Conservation (phyloP, 495 filamentous ascomycete genomes). For the Trichoderma parareesei region DNA sequence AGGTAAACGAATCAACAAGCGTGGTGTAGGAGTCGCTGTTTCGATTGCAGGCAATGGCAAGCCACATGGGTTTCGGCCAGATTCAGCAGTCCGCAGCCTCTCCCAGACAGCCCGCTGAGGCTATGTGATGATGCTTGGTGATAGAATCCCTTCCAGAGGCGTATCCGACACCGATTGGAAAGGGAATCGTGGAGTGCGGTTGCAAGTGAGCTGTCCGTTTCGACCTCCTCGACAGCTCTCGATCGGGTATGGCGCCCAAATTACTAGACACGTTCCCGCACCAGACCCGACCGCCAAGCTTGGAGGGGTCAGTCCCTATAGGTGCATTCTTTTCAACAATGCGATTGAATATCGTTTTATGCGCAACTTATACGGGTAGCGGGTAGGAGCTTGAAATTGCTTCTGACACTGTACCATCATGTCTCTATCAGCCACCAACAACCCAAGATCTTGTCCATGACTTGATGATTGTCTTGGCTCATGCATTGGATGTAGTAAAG, state of each 20-base stretch:
- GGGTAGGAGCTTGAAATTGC: no score
- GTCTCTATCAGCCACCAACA: no score
- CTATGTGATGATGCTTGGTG: conserved; percentile 7
- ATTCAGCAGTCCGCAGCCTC: not conserved
- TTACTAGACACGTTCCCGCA: not conserved
- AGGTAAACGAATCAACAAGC: conserved; percentile 12
- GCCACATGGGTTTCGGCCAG: not conserved
- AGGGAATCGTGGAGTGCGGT: not conserved
- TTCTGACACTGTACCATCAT: no score
- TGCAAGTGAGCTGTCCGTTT: conserved; percentile 11
- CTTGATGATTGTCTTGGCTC: not conserved
- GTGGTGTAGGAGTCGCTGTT: not conserved
- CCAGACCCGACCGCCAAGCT: not conserved
- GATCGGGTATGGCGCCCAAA: not conserved
- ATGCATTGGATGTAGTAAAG: no score
- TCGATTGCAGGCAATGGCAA: not conserved
- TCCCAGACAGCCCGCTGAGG: not conserved
- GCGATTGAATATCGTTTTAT: not conserved
- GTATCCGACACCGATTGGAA: not conserved
- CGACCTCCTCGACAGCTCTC: conserved; percentile 8
- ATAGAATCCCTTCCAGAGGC: conserved; percentile 5
- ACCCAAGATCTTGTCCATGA: not conserved
- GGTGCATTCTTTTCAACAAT: not conserved
- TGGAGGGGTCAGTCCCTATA: not conserved
- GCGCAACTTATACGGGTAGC: not conserved